These are phyloP conservation scores for Poterioochromonas sp. DNA, from an alignment of 352 stramenopile genomes.

Conservation along the genomic window DNA sequence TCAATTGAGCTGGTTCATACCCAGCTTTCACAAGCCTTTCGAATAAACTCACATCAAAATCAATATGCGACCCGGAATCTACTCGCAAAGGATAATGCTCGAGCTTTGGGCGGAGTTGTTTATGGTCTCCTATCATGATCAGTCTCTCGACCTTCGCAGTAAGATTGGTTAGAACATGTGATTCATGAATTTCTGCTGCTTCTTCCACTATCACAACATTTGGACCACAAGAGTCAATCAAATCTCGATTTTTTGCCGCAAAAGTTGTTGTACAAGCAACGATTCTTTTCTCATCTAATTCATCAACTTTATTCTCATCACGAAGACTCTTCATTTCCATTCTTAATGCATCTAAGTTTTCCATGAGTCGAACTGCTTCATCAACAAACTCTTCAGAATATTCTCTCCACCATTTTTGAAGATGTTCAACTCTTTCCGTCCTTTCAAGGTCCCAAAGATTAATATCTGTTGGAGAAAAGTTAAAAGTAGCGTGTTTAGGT, in stretches of 20 bases:
- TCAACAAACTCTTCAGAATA: background rate
- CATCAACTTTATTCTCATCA: background rate
- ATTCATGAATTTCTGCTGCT: conserved; percentile 63
- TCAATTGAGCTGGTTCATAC: background rate
- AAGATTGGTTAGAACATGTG: conserved; percentile 41
- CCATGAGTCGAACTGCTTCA: background rate
- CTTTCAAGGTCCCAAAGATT: background rate
- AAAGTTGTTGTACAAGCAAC: conserved; percentile 64
- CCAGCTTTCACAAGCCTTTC: conserved; percentile 53
- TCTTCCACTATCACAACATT: conserved; percentile 64
- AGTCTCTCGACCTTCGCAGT: conserved; percentile 51
- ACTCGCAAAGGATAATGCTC: conserved; percentile 57
- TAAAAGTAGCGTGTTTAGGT: background rate
- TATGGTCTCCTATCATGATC: conserved; percentile 64
- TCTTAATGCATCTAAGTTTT: background rate
- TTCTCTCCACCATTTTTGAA: background rate
- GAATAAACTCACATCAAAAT: conserved; percentile 63
- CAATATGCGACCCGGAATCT: conserved; percentile 49
- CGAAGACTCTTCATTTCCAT: background rate
- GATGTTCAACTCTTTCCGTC: background rate
- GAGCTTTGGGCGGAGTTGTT: conserved; percentile 61
- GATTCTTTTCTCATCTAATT: conserved; percentile 8
- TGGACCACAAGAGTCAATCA: conserved; percentile 52
- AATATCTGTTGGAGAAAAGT: too few species aligned
- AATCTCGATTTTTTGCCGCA: conserved; percentile 55